Conservation (phyloP, 2,329 filamentous ascomycete genomes). For the Fusarium sp. region DNA sequence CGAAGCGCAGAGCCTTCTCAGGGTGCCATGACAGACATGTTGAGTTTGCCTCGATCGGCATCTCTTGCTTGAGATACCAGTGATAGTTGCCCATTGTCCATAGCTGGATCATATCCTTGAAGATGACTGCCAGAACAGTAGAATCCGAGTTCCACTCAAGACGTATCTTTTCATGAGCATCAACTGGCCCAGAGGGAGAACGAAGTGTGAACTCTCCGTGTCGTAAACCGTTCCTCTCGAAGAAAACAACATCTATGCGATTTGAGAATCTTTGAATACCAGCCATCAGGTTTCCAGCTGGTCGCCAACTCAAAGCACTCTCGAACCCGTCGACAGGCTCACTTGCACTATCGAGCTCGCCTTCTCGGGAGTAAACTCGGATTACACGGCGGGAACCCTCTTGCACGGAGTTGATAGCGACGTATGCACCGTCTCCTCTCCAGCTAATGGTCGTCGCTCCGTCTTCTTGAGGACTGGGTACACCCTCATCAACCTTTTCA, state of each 20-base stretch:
- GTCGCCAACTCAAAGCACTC: slow-evolving; percentile 87
- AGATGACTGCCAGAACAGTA: slow-evolving; percentile 84
- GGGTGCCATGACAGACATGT: slow-evolving; percentile 78
- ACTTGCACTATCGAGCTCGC: slow-evolving; percentile 89
- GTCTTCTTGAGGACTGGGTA: slow-evolving; percentile 79
- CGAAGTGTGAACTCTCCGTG: slow-evolving; percentile 93
- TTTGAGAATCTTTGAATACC: slow-evolving; percentile 78
- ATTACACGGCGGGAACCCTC: slow-evolving; percentile 78
- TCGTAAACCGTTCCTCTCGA: slow-evolving; percentile 96
- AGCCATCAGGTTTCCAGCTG: slow-evolving; percentile 90
- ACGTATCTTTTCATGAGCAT: slow-evolving; percentile 67
- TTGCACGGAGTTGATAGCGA: slow-evolving; percentile 86
- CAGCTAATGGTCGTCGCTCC: slow-evolving; percentile 80
- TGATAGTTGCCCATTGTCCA: slow-evolving; percentile 99
- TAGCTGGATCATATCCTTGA: slow-evolving; percentile 81
- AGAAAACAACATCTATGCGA: slow-evolving; percentile 87
- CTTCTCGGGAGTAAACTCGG: slow-evolving; percentile 90
- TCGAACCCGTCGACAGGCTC: slow-evolving; percentile 96
- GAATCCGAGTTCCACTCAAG: slow-evolving; percentile 94
- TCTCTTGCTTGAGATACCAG: slow-evolving; percentile 96
- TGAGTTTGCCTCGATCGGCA: slow-evolving; percentile 59
- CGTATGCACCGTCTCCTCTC: slow-evolving; percentile 92
- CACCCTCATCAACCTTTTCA: slow-evolving; percentile 87
- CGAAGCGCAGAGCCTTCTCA: slow-evolving; percentile 80
- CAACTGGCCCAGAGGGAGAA: slow-evolving; percentile 66